Base-by-base conservation (phyloP, 1,284 basidiomycete species). In the Tilletiaria anomala region DNA sequence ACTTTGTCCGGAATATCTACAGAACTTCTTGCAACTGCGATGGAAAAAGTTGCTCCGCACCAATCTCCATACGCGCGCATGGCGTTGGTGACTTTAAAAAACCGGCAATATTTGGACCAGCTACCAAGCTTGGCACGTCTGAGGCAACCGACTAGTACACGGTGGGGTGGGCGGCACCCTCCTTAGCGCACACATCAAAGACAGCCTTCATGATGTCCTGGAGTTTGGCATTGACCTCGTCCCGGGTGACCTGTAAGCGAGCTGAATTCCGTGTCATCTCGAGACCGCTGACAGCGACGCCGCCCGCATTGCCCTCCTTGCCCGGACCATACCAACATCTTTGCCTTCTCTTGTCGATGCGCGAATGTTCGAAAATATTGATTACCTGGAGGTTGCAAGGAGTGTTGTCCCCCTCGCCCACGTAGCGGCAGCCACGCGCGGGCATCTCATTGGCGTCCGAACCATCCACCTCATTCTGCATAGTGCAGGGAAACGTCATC, bases 91-190 rank as follows among this genome's bases (percentile, higher is more conserved):
- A 61, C 47, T 54, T 54, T 29, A 59, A 61, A 70, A 82, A 82
- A 6, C 79, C 80, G 46, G 79, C 79, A 41, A 83, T 78, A 71
- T 84, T 84, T 56, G 80, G 79, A 38, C 81, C 81, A 24, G 71
- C 70, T 32, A 82, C 73, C 47, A 82, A 71, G 44, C 75, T 77
- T 5, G 79, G 79, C 6, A 60, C 16, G 39, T 50, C 47, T 15
- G 40, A 34, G 2, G 22, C 15, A 6, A 39, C 37, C 24, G 75
- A 68, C 32, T 75, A 70, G 39, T 63, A 68, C 41, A 72, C 76
- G 38, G 74, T 73, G 23, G 75, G 73, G 74, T n/a, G n/a, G n/a
- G n/a, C n/a, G n/a, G n/a, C n/a, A n/a, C n/a, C n/a, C n/a, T n/a
- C n/a, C n/a, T n/a, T n/a, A n/a, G n/a, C n/a, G 26, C 26, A 29